Evolutionary conservation across 2,329 filamentous ascomycete genomes (phyloP).

Genomic region (Diaporthe batatas): DNA sequence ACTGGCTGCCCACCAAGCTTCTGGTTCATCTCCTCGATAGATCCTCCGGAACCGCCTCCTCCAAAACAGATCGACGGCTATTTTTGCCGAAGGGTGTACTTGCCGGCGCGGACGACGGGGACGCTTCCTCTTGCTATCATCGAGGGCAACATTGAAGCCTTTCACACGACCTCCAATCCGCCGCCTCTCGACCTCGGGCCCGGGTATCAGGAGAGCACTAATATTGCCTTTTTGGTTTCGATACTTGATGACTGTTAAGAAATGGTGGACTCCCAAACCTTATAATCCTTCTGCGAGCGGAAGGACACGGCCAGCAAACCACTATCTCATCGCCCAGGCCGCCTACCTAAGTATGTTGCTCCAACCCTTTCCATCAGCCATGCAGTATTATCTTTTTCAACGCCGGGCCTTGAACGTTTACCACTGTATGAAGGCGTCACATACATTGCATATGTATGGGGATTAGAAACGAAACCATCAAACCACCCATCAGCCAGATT

Average conservation of each 20-base stretch:
- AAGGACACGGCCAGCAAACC: not conserved
- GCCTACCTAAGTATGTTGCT: too few species aligned
- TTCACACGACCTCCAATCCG: not conserved
- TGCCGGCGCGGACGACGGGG: not conserved
- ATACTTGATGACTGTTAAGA: not conserved
- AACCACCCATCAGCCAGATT: too few species aligned
- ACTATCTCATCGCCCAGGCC: too few species aligned
- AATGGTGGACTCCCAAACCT: not conserved
- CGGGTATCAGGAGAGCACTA: not conserved
- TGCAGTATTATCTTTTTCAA: too few species aligned
- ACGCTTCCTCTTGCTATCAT: not conserved
- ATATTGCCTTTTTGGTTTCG: not conserved
- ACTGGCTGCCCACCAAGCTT: not conserved
- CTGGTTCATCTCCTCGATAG: not conserved
- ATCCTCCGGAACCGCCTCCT: not conserved
- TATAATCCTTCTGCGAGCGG: not conserved
- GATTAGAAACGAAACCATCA: too few species aligned
- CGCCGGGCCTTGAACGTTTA: too few species aligned
- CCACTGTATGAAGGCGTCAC: too few species aligned
- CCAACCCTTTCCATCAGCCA: too few species aligned
- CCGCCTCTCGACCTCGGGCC: not conserved
- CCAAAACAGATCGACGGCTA: not conserved
- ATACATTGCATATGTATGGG: too few species aligned
- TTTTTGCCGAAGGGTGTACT: not conserved
- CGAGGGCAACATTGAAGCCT: not conserved